These are phyloP conservation scores for Fusarium ambrosium DNA, from an alignment of 2,329 filamentous ascomycete species.

Conservation along the genomic window DNA sequence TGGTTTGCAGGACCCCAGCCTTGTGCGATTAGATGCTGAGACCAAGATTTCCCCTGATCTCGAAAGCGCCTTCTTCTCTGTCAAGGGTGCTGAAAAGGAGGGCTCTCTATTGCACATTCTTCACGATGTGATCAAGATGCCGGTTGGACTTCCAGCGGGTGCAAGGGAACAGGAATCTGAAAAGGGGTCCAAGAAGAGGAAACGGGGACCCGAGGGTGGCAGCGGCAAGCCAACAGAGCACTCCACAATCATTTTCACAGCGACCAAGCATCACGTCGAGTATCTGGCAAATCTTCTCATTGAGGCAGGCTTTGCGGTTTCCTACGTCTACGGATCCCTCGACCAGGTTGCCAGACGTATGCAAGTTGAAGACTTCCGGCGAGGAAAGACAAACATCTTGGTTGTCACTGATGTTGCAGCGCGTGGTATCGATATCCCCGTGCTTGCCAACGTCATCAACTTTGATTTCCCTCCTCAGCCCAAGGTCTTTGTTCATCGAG, in stretches of 20 bases:
- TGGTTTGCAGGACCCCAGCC: conserved; percentile 89
- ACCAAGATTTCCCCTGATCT: conserved; percentile 96
- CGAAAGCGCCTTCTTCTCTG: conserved; percentile 93
- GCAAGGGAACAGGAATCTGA: conserved; percentile 60
- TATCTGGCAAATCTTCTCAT: conserved; percentile 88
- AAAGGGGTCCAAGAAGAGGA: conserved; percentile 76
- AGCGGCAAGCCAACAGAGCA: conserved; percentile 82
- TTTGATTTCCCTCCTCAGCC: conserved; percentile 98
- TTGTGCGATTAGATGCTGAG: conserved; percentile 92
- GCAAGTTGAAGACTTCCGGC: conserved; percentile 91
- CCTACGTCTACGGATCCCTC: conserved; percentile 93
- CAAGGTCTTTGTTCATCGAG: conserved; percentile 96
- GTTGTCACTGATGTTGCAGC: conserved; percentile 98
- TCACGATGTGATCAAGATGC: conserved; percentile 93
- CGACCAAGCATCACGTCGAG: conserved; percentile 98
- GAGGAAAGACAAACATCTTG: conserved; percentile 86
- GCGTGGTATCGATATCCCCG: conserved; percentile 96
- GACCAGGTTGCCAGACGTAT: conserved; percentile 94
- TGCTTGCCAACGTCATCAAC: conserved; percentile 97
- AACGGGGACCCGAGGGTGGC: conserved; percentile 68
- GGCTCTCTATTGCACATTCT: conserved; percentile 90
- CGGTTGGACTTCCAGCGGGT: conserved; percentile 72
- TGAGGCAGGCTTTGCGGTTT: conserved; percentile 86
- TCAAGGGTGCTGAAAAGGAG: conserved; percentile 95
- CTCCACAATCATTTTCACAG: conserved; percentile 94